A percentile compares a stretch with the other conserved stretches of the same genome.
Conservation (phyloP, 495 filamentous ascomycete genomes). For the Aspergillus nanangensis region DNA sequence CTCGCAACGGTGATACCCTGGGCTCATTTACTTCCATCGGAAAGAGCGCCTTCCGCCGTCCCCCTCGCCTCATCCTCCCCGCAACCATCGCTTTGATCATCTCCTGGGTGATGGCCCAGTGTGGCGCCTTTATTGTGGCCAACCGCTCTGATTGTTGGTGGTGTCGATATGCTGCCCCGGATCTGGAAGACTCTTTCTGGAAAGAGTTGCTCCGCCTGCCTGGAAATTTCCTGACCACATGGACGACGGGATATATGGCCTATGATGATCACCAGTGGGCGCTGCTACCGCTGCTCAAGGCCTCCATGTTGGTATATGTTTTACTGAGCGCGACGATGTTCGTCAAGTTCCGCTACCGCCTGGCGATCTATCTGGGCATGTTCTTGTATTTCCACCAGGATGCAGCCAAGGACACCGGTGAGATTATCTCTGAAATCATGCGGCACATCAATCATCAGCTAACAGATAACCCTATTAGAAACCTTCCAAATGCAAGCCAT, state of each 20-base stretch:
- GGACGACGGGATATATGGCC: constrained; percentile 53
- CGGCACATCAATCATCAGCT: too few relatives aligned
- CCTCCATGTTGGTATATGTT: constrained; percentile 58
- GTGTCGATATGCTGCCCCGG: constrained; percentile 52
- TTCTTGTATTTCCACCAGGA: constrained; percentile 51
- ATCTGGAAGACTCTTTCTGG: constrained; percentile 30
- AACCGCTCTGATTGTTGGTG: constrained; percentile 55
- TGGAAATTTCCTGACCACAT: constrained; percentile 48
- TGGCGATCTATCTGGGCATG: constrained; percentile 47
- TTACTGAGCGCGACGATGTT: constrained; percentile 52
- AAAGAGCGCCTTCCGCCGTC: constrained; percentile 60
- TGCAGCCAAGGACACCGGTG: constrained; percentile 25
- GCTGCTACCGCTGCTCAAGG: constrained; percentile 55
- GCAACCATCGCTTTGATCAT: constrained; percentile 53
- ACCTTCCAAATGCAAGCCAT: constrained; percentile 56
- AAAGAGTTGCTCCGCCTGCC: constrained; percentile 39
- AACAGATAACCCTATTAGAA: too few relatives aligned
- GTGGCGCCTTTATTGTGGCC: constrained; percentile 54
- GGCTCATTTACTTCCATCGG: constrained; percentile 50
- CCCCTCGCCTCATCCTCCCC: constrained; percentile 58
- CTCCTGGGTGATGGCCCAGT: constrained; percentile 53
- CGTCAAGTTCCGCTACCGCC: constrained; percentile 51
- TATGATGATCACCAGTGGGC: constrained; percentile 69
- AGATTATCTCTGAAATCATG: background rate
- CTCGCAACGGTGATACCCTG: constrained; percentile 49